Evolutionary conservation across 2,329 filamentous ascomycete species (phyloP), one percentile per base, ranked within the genome.

Genomic region (Colletotrichum tabaci): DNA sequence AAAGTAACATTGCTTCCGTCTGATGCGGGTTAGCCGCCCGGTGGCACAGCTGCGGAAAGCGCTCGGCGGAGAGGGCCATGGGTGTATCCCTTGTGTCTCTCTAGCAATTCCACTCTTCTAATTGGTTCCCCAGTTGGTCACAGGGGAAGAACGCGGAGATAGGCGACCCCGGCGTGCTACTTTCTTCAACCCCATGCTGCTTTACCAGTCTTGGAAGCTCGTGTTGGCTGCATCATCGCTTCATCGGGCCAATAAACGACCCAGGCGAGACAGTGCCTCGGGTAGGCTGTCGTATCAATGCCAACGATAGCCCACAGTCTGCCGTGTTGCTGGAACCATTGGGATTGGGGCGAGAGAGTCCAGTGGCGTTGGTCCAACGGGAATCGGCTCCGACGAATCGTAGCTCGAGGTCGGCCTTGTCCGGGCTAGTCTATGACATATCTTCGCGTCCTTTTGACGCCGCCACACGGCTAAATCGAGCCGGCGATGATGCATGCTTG

Each of bases 21-120:
- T 21, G 55, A 47, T 62, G 38, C 58, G 68, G 68, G 26, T 26
- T 71, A 71, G 26, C 26, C 26, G 68, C 68, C 68, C 42, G 63
- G 53, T 53, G 68, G 68, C 46, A 47, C 65, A 6, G 2, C 40
- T 62, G 64, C 50, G 49, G 16, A 44, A 47, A 8, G 47, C 13
- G 9, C 50, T n/a, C 4, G 23, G n/a, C 40, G 26, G 26, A 26
- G 13, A 67, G 44, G 13, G 44, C 21, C n/a, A 26, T 58, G 64
- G 64, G 42, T 47, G 47, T 58, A 4, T 57, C 26, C 58, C 44
- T 46, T 16, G 2, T 12, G 18, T 47, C 26, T 26, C 26, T 42
- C 4, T 46, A 1, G 21, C 23, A 46, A 55, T 40, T 35, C 21
- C 18, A 10, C 8, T n/a, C 42, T 38, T 38, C 23, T 50, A 8